Conservation (phyloP, 768 basidiomycete genomes). For the Scleroderma citrinum region DNA sequence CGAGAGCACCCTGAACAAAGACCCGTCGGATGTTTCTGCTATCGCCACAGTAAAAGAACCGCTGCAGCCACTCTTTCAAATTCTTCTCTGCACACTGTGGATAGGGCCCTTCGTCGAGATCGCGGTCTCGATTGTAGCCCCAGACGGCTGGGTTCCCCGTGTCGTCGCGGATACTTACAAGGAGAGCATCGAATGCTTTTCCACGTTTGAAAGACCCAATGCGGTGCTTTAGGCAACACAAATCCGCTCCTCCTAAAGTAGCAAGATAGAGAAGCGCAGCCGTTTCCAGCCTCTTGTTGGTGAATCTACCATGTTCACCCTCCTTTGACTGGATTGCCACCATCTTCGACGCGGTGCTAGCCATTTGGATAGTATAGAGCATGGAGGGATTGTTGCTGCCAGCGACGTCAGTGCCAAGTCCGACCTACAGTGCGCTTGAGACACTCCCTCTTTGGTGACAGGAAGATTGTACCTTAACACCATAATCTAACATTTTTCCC, state of each 20-base stretch:
- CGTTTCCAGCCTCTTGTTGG: constrained; percentile 60
- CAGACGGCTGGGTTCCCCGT: constrained; percentile 54
- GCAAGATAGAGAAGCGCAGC: constrained; percentile 83
- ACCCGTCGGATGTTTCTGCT: constrained; percentile 78
- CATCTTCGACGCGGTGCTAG: constrained; percentile 25
- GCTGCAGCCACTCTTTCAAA: constrained; percentile 27
- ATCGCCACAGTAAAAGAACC: constrained; percentile 71
- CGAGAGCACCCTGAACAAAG: constrained; percentile 73
- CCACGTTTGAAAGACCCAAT: constrained; percentile 76
- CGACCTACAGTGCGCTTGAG: constrained; percentile 52
- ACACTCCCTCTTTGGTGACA: background rate
- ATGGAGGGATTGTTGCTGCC: constrained; percentile 83
- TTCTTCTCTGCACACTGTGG: constrained; percentile 24
- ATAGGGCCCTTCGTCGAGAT: constrained; percentile 29
- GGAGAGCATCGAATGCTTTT: constrained; percentile 86
- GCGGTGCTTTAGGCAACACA: constrained; percentile 62
- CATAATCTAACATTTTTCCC: constrained; percentile 58
- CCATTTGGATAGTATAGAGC: constrained; percentile 32
- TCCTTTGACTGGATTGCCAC: constrained; percentile 41
- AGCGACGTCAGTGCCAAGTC: constrained; percentile 89
- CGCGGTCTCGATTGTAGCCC: constrained; percentile 24
- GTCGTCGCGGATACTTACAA: constrained; percentile 45
- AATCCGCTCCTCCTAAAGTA: constrained; percentile 66
- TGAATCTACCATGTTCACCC: constrained; percentile 28
- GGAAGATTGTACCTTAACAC: constrained; percentile 36